Base-by-base conservation (phyloP, 2,329 filamentous ascomycete species). In the Colletotrichum neosansevieriae region DNA sequence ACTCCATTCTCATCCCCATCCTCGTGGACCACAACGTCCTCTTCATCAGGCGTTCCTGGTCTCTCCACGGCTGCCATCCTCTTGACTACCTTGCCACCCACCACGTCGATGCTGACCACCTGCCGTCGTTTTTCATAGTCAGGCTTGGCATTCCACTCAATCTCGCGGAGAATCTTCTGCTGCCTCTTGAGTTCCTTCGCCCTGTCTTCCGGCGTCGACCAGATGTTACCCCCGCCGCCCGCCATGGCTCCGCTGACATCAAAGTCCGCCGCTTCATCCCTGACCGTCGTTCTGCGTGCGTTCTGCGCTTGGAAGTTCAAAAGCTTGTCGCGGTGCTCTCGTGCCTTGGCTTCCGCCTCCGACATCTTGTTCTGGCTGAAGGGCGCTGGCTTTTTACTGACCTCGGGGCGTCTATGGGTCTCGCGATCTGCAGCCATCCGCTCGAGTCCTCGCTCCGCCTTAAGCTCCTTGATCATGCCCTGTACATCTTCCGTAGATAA, bases 71-170 rank as follows among this genome's bases (percentile, higher is more conserved):
- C 86, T 15, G 86, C 88, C 86, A 93, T 93, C 73, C 88, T 88
- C 68, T 87, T 88, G 4, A 96, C 89, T 3, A 97, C 89, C 73
- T 91, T 94, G 17, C 91, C 91, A 0, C 91, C 91, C 9, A 90
- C 89, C 0, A 97, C 81, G 76, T 97, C 94, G 69, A 97, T 92
- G 75, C 92, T 95, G 72, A 97, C 87, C 1, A 98, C 91, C 69
- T 96, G 91, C 73, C 87, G 89, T 67, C 93, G 87, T 85, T 95
- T 97, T 82, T 98, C 94, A 79, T 94, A 97, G 70, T 97, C 94
- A 0, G 94, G 94, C 58, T 88, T 84, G 4, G 92, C 90, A 72
- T 92, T 92, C 90, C 94, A 97, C 74, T 97, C 93, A 84, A 96
- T 90, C 79, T 97, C 93, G 5, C 93, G 84, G 72, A 97, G 80